Percentiles rank a stretch among this genome's conserved stretches.
Evolutionary conservation across 176 grass and related monocot species (phyloP).

Genomic region (Eremochloa ophiuroides): DNA sequence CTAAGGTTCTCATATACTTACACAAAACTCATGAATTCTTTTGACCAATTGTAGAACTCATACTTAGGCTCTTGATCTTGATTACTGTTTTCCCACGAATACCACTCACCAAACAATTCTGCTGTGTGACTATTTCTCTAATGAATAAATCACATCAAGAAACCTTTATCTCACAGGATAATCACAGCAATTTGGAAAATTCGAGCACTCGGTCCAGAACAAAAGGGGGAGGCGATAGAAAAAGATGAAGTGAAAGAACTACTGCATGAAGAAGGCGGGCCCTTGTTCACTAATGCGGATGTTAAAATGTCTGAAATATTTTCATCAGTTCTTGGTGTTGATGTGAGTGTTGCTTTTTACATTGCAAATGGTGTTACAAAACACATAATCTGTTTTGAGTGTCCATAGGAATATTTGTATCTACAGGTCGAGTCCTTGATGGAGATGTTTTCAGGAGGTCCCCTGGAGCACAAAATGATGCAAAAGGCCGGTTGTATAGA

Average conservation of each 20-base stretch:
- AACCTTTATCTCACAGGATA: slow-evolving; percentile 45
- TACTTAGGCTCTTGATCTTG: neutral
- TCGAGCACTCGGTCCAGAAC: slow-evolving; percentile 61
- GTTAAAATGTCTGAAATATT: slow-evolving; percentile 82
- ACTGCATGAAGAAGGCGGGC: slow-evolving; percentile 47
- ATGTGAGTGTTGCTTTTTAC: slow-evolving; percentile 45
- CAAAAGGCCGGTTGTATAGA: slow-evolving; percentile 81
- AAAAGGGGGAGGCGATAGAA: slow-evolving; percentile 57
- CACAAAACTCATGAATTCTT: neutral
- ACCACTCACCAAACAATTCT: neutral
- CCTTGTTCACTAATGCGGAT: slow-evolving; percentile 74
- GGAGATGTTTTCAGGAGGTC: slow-evolving; percentile 84
- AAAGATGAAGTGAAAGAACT: slow-evolving; percentile 61
- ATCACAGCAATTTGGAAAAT: slow-evolving; percentile 87
- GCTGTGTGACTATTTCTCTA: neutral
- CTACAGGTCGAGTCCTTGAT: slow-evolving; percentile 63
- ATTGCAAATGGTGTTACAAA: neutral
- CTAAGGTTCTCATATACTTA: neutral
- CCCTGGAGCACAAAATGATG: slow-evolving; percentile 77
- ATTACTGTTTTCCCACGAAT: neutral
- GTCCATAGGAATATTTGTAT: neutral
- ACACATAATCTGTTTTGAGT: neutral
- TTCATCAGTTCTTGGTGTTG: slow-evolving; percentile 58
- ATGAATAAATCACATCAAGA: neutral
- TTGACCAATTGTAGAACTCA: neutral